Conservation (phyloP, 495 filamentous ascomycete species). For the Schizothecium vesticola region DNA sequence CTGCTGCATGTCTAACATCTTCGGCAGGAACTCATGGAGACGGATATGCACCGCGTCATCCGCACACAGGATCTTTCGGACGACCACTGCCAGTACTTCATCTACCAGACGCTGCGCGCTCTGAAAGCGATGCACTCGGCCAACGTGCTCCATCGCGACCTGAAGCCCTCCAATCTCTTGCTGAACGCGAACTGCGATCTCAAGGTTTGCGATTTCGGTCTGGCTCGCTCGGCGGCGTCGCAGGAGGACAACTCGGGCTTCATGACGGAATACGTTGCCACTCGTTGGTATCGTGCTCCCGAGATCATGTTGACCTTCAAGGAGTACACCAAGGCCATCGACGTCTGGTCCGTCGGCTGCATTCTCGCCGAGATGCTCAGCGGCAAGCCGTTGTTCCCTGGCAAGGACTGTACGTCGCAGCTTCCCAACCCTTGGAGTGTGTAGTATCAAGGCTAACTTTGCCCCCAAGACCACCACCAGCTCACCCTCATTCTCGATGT, state of each 20-base stretch:
- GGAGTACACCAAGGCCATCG: conserved; percentile 99
- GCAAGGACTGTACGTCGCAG: conserved; percentile 84
- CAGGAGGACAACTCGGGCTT: conserved; percentile 99
- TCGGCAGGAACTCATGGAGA: conserved; percentile 96
- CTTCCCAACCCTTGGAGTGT: neutral
- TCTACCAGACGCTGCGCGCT: conserved; percentile 97
- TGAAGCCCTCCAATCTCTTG: conserved; percentile 95
- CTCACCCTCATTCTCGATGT: conserved; percentile 97
- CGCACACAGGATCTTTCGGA: conserved; percentile 98
- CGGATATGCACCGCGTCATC: conserved; percentile 99
- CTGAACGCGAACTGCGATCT: conserved; percentile 99
- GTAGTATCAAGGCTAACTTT: conserved; percentile 13
- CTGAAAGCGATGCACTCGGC: conserved; percentile 99
- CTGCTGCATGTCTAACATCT: neutral
- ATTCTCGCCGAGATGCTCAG: conserved; percentile 99
- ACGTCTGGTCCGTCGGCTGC: conserved; percentile 98
- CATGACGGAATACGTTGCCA: conserved; percentile 99
- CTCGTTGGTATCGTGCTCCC: conserved; percentile 96
- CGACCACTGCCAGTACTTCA: conserved; percentile 99
- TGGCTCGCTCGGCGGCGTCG: conserved; percentile 86
- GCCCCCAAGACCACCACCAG: conserved; percentile 82
- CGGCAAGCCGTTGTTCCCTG: conserved; percentile 96
- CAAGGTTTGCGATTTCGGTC: conserved; percentile 97
- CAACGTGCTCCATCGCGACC: conserved; percentile 94
- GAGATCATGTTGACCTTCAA: conserved; percentile 99